Evolutionary conservation across 2,329 filamentous ascomycete species (phyloP), one percentile per base, ranked within the genome.

Genomic region (Colletotrichum agaves): DNA sequence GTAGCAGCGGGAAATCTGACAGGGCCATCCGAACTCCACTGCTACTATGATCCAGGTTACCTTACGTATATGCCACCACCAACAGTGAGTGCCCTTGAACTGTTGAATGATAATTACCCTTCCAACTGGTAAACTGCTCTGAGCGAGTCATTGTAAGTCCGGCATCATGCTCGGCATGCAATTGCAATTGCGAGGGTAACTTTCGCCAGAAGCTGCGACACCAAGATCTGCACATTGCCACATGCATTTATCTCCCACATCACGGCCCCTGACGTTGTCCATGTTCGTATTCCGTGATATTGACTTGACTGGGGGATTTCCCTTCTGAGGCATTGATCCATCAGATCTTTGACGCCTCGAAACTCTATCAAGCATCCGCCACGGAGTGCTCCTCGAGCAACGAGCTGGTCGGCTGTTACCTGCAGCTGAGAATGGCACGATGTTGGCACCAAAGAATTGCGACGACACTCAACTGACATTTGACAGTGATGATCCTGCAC

Each of bases 191-290:
- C 35, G 13, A 23, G 6, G 52, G 35, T 17, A 55, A 55, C 52
- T 19, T 41, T 43, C 23, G 33, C 19, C 33, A 41, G 37, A 27
- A 39, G 23, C 21, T 41, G 33, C 35, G 12, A 13, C 8, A 13
- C 37, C 17, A 39, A 41, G 21, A 15, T 23, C 52, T 56, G 13
- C 31, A 37, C 17, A n/a, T n/a, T n/a, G n/a, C n/a, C n/a, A n/a
- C n/a, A n/a, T 56, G 19, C 41, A 17, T 56, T 56, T 43, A 56
- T 11, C 27, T 56, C 35, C 52, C 52, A 56, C 52, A 56, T 27
- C n/a, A 41, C 31, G 7, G 13, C 35, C 52, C 52, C 52, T 43
- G 52, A 41, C 12, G 12, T 23, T 23, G 21, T 21, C 35, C 12
- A 19, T 17, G 27, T 17, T n/a, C 37, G 19, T 39, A 41, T 23